Percentiles rank a stretch among this genome's conserved stretches.
Conservation (phyloP, 768 basidiomycete species). For the Russula vinacea region DNA sequence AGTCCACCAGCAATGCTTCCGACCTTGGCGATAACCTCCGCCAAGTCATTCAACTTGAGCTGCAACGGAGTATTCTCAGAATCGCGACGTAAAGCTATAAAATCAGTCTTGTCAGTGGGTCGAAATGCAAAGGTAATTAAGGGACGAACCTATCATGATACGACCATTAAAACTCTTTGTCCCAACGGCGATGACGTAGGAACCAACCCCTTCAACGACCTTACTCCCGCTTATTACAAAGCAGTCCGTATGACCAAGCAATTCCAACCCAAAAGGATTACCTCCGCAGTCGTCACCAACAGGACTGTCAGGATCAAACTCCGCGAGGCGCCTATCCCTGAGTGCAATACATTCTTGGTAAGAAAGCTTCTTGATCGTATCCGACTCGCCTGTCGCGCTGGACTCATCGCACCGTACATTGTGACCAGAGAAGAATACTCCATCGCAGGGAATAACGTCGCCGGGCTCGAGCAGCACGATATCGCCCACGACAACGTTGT, state of each 20-base stretch:
- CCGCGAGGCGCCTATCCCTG: constrained; percentile 35
- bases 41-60: constrained; percentile 88
- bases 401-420: constrained; percentile 92
- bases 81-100: constrained; percentile 77
- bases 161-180: constrained; percentile 92
- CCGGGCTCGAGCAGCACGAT: constrained; percentile 90
- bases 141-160: constrained; percentile 88
- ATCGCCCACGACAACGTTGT: constrained; percentile 94
- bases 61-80: constrained; percentile 90
- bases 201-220: too few species aligned
- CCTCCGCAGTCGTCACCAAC: constrained; percentile 16
- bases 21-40: constrained; percentile 91
- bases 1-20: constrained; percentile 78
- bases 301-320: constrained; percentile 9
- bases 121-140: constrained; percentile 9
- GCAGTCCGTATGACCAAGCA: too few species aligned
- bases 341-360: constrained; percentile 70
- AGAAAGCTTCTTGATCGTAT: constrained; percentile 84
- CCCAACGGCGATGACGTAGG: too few species aligned
- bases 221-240: too few species aligned
- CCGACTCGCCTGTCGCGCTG: constrained; percentile 94
- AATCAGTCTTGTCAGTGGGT: neutral
- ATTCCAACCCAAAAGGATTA: constrained; percentile 32
- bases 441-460: constrained; percentile 94
- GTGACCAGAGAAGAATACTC: constrained; percentile 88